Conservation (phyloP, 2,329 filamentous ascomycete genomes). For the Coniella vitis region DNA sequence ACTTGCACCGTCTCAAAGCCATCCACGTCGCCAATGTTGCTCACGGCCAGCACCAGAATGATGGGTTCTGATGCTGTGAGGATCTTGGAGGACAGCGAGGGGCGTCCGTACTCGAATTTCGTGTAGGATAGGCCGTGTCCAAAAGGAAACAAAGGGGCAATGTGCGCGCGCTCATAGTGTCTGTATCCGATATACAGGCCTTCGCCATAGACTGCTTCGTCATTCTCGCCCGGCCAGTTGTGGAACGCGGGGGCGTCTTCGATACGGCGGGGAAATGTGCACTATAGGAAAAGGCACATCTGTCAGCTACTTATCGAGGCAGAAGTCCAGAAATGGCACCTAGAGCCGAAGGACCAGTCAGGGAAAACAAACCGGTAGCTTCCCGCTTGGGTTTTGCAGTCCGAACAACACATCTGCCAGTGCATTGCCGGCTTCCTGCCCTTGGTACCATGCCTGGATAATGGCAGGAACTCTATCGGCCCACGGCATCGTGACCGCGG, state of each 20-base stretch:
- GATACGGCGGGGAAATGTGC: conserved; percentile 57
- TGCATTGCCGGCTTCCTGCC: conserved; percentile 62
- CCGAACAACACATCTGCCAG: conserved; percentile 62
- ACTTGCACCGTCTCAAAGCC: conserved; percentile 62
- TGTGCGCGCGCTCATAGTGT: conserved; percentile 58
- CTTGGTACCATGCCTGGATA: conserved; percentile 65
- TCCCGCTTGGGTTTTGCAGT: conserved; percentile 57
- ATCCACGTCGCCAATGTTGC: conserved; percentile 47
- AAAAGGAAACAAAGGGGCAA: conserved; percentile 61
- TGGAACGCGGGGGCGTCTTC: conserved; percentile 64
- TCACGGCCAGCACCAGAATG: conserved; percentile 41
- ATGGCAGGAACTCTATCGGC: conserved; percentile 56
- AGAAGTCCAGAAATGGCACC: no score
- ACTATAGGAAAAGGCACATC: conserved; percentile 26
- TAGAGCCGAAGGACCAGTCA: no score
- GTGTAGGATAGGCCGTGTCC: conserved; percentile 72
- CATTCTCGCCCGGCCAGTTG: conserved; percentile 67
- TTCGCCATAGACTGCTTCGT: conserved; percentile 63
- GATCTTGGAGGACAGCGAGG: conserved; percentile 39
- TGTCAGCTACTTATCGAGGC: background rate
- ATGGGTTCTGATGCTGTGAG: conserved; percentile 33
- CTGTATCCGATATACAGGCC: conserved; percentile 67
- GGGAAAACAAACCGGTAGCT: conserved; percentile 47
- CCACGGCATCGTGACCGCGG: conserved; percentile 66
- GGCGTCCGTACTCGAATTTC: conserved; percentile 55